Evolutionary conservation across 2,329 filamentous ascomycete genomes (phyloP).

Genomic region (Lasiodiplodia sp.): DNA sequence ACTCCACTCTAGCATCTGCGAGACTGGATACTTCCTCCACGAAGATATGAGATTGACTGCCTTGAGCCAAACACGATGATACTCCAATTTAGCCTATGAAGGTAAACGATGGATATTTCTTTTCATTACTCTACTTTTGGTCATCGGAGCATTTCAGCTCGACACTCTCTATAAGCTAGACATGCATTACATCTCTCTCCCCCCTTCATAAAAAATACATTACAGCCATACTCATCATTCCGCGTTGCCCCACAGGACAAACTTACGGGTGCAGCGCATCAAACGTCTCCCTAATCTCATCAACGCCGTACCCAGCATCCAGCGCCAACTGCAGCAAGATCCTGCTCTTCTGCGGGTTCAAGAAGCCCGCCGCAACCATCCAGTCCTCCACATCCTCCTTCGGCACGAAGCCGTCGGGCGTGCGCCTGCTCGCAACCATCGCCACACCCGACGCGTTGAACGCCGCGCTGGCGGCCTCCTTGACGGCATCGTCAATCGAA

Average conservation of each 20-base stretch:
- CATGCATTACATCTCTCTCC: background rate
- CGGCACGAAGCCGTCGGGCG: conserved; percentile 62
- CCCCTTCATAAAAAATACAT: too few species aligned
- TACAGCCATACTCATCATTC: too few species aligned
- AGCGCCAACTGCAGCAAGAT: conserved; percentile 56
- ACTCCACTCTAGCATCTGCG: too few species aligned
- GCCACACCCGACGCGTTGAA: conserved; percentile 56
- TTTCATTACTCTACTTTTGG: background rate
- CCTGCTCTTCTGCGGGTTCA: conserved; percentile 63
- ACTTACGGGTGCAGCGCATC: conserved; percentile 30
- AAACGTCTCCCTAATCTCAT: conserved; percentile 55
- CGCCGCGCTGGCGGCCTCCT: conserved; percentile 51
- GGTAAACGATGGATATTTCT: background rate
- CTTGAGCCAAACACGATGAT: background rate
- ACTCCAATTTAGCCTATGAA: background rate
- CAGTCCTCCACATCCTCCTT: conserved; percentile 36
- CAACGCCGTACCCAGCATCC: conserved; percentile 40
- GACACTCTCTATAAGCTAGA: background rate
- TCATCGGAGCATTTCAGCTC: background rate
- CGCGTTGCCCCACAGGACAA: too few species aligned
- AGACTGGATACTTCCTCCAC: too few species aligned
- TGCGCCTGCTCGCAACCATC: conserved; percentile 60
- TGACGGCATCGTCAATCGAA: conserved; percentile 53
- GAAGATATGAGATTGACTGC: background rate
- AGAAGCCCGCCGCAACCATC: conserved; percentile 57